Base-by-base conservation (phyloP, 192 early-diverging fungal genomes). In the Backusella sp. region DNA sequence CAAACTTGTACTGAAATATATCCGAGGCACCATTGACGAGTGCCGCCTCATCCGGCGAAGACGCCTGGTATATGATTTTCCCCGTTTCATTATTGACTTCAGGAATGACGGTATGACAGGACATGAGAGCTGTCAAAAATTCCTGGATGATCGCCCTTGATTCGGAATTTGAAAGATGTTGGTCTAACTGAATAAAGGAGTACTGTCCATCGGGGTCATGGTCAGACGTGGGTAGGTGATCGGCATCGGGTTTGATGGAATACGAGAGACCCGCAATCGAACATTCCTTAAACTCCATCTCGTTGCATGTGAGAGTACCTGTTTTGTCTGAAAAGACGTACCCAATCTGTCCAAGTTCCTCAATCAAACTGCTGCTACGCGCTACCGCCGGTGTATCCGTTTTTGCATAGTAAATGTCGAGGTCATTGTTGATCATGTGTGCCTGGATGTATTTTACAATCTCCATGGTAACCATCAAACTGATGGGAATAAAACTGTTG, bases 401-500 rank as follows among this genome's bases (percentile, higher is more conserved):
- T 44, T 90, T 87, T 82, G 96, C 97, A 76, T 97, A 93, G 82
- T 98, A 99, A 88, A 99, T 94, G 81, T 99, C 97, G 81, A 96
- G 80, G 78, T 99, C 96, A 8, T 89, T 86, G 84, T 96, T 94
- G 78, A 99, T 98, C 44, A 97, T 87, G 62, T 89, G 82, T 12
- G 94, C 91, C 79, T 97, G 92, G 82, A 91, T 89, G 80, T 91
- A 97, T 85, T 99, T 99, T 30, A 97, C 96, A 62, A 97, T 88
- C 77, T 99, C 98, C 96, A 99, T 96, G 23, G 95, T 96, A 21
- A 99, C 95, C 77, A 99, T 96, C 81, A 98, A 91, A 88, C 92
- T 93, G 77, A 99, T 94, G n/a, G 97, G 97, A 81, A 99, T 99
- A 85, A 99, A 87, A 87, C 97, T 99, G 89, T 99, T 99, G 89